Base-by-base conservation (phyloP, 768 basidiomycete genomes). In the Clitopilus hobsonii region DNA sequence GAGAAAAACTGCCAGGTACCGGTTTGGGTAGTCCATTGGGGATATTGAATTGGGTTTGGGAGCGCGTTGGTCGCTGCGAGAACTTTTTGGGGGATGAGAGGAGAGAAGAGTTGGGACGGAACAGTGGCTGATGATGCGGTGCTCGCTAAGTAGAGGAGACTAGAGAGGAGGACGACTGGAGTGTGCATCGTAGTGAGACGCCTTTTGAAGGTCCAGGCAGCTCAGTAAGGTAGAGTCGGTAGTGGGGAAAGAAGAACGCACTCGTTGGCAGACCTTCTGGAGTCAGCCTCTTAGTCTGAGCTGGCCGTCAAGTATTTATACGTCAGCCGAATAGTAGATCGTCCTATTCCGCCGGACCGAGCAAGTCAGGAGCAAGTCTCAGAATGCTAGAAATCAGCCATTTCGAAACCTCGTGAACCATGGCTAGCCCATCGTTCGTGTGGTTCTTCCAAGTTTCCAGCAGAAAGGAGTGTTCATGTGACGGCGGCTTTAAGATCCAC, bases 1-100 rank as follows among this genome's bases (percentile, higher is more conserved):
- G 55, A 45, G 67, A 84, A 82, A 58, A 71, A 76, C 5, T 71
- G 65, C 86, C 85, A 88, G 2, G 66, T 61, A 0, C 85, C 85
- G 0, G 58, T 62, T 22, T 56, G 58, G 18, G 62, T 66, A 54
- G 87, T 89, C 58, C 80, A 86, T 58, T 86, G 81, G 0, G 87
- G 86, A 64, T 84, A 83, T 51, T 72, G 51, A 26, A 76, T 64
- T 2, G 81, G 74, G n/a, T 66, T 60, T 23, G 77, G 71, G 14
- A 75, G 66, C 7, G 73, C 59, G 3, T 78, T 69, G 29, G 81
- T 79, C 1, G 81, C 82, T n/a, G 74, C 73, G 14, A 83, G 74
- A 18, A 87, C 67, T 65, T 89, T 90, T 54, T 77, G 69, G 0
- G 81, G 74, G 45, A 87, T 72, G 30, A 84, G 70, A 0, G 80